Conservation (phyloP, 352 stramenopile species). For the Peronospora tabacina region DNA sequence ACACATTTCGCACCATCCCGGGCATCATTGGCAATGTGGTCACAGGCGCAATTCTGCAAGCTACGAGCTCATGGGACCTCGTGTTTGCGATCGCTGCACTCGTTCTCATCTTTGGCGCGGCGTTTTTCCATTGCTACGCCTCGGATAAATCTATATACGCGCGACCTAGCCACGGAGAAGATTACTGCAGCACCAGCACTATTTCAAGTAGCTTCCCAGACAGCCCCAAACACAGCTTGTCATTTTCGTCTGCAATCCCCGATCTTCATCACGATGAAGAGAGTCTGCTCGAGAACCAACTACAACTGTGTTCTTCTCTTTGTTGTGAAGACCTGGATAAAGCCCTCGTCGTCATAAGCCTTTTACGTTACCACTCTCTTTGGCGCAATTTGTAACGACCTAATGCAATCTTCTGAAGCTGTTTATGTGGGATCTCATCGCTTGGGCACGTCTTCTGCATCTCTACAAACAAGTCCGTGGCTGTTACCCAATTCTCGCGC, state of each 20-base stretch:
- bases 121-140: constrained; percentile 69
- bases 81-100: constrained; percentile 74
- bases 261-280: constrained; percentile 46
- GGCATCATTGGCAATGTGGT: constrained; percentile 82
- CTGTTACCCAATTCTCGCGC: constrained; percentile 51
- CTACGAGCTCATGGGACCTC: constrained; percentile 68
- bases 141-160: constrained; percentile 75
- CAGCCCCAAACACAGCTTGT: constrained; percentile 29
- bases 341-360: not conserved
- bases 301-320: constrained; percentile 4
- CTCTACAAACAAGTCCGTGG: constrained; percentile 63
- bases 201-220: constrained; percentile 27
- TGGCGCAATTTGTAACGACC: constrained; percentile 50
- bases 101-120: constrained; percentile 59
- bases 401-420: constrained; percentile 55
- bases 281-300: constrained; percentile 39
- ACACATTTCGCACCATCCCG: constrained; percentile 78
- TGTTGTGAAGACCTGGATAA: not conserved
- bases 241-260: constrained; percentile 23
- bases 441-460: constrained; percentile 53
- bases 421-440: constrained; percentile 42
- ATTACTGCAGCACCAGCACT: constrained; percentile 24
- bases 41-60: constrained; percentile 69
- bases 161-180: constrained; percentile 8
- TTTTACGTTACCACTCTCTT: constrained; percentile 17